phyloP scores from a whole-genome alignment of 306 rosid genomes.

The Coriaria nepalensis region DNA sequence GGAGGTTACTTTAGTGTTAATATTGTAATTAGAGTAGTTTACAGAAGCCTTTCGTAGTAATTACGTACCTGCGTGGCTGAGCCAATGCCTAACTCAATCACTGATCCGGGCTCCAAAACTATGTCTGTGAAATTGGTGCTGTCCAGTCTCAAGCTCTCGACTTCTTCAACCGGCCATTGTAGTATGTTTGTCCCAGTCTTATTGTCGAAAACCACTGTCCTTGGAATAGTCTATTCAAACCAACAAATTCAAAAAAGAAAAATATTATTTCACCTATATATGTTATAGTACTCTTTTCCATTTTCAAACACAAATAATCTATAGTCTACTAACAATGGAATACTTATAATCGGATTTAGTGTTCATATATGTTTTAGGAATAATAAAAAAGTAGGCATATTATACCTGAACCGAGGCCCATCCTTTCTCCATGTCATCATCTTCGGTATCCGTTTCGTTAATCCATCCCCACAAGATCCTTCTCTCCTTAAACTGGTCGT shows the following conservation, averaged over 20 bases:
- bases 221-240: constrained; percentile 50
- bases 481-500: constrained; percentile 46
- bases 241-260: no score
- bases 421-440: constrained; percentile 50
- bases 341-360: no score
- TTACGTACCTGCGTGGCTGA: constrained; percentile 55
- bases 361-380: no score
- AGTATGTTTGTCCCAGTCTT: constrained; percentile 47
- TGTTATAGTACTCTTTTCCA: no score
- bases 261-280: no score
- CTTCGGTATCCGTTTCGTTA: constrained; percentile 53
- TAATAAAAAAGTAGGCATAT: no score
- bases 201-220: constrained; percentile 53
- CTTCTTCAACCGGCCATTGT: constrained; percentile 82
- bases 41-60: neutral
- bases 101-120: constrained; percentile 47
- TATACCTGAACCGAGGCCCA: constrained; percentile 82
- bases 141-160: constrained; percentile 53
- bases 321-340: no score
- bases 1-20: no score
- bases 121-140: constrained; percentile 30
- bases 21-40: no score
- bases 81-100: constrained; percentile 43
- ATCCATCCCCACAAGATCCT: constrained; percentile 74
- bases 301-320: no score